Base-by-base conservation (phyloP, 2,329 filamentous ascomycete genomes). In the Colletotrichum scovillei region DNA sequence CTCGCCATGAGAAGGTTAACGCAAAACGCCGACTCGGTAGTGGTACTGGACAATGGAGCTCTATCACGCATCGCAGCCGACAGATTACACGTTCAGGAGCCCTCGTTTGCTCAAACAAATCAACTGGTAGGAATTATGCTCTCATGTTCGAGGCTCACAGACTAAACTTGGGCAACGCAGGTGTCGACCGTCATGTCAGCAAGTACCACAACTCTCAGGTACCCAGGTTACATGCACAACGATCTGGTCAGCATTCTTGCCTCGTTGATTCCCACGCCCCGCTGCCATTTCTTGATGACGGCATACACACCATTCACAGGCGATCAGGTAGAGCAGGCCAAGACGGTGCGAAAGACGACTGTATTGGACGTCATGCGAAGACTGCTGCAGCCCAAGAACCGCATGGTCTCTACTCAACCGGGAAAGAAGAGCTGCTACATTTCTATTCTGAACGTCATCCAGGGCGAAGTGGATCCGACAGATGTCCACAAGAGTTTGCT, bases 141-240 rank as follows among this genome's bases (percentile, higher is more conserved):
- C 7, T 28, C 7, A 5, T 24, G 2, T 12, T 16, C 7, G 14
- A 52, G 19, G n/a, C 24, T 4, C 8, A 14, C 4, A 28, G 26
- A 28, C 38, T 76, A 32, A 74, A 74, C 30, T 58, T 79, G 32
- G 28, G 9, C 49, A 26, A 64, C n/a, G 60, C 53, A 93, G 90
- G 89, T 97, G 4, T 97, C 95, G 8, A 99, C 97, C 1, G 97
- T 99, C 82, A 99, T 99, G 97, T 98, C 95, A 46, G 97, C 97
- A 52, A 97, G 95, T 80, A 99, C 97, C 4, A 98, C 96, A 11
- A 98, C 97, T 2, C 91, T 99, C 63, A 91, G 97, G 80, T 99
- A 99, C 82, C 97, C 97, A 1, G 97, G 97, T 52, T 99, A 99
- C 85, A 99, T 99, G 97, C 97, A 99, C 87, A 99, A 99, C 83